Conservation (phyloP, 2,329 filamentous ascomycete species). For the Seiridium unicorne region DNA sequence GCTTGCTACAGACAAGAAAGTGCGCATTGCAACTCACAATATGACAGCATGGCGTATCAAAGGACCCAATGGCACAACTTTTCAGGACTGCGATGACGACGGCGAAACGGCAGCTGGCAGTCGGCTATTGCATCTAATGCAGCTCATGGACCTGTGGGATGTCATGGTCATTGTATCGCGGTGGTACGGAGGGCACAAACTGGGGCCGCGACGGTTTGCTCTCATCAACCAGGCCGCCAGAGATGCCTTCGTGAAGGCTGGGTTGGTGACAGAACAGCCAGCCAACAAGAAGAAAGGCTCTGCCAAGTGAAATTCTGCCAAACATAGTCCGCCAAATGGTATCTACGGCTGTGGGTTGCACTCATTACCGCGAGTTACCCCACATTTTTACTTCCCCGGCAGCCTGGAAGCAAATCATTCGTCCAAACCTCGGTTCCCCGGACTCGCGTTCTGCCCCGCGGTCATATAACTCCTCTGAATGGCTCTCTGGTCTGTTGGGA, state of each 20-base stretch:
- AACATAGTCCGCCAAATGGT: neutral
- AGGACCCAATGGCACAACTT: constrained; percentile 53
- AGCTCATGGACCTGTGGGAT: constrained; percentile 92
- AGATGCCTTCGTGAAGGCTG: constrained; percentile 78
- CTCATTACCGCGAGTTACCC: constrained; percentile 1
- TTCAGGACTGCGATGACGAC: constrained; percentile 94
- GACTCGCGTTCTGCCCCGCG: constrained; percentile 1
- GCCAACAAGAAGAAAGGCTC: constrained; percentile 38
- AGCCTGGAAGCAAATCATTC: neutral
- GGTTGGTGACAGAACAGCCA: constrained; percentile 58
- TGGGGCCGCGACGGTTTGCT: constrained; percentile 87
- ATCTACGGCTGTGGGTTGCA: neutral
- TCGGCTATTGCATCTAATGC: constrained; percentile 83
- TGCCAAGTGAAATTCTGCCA: neutral
- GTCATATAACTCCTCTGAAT: neutral
- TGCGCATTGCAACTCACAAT: constrained; percentile 88
- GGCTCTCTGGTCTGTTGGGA: too few relatives aligned
- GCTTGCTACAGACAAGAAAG: constrained; percentile 77
- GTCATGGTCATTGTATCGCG: constrained; percentile 88
- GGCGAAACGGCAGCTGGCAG: constrained; percentile 91
- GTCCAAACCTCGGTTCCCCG: constrained; percentile 8
- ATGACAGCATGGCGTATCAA: constrained; percentile 91
- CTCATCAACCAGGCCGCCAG: constrained; percentile 85
- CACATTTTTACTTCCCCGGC: neutral
- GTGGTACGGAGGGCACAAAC: constrained; percentile 90